Evolutionary conservation across 2,329 filamentous ascomycete species (phyloP), one percentile per base, ranked within the genome.

Genomic region (Cladosporium sp.): DNA sequence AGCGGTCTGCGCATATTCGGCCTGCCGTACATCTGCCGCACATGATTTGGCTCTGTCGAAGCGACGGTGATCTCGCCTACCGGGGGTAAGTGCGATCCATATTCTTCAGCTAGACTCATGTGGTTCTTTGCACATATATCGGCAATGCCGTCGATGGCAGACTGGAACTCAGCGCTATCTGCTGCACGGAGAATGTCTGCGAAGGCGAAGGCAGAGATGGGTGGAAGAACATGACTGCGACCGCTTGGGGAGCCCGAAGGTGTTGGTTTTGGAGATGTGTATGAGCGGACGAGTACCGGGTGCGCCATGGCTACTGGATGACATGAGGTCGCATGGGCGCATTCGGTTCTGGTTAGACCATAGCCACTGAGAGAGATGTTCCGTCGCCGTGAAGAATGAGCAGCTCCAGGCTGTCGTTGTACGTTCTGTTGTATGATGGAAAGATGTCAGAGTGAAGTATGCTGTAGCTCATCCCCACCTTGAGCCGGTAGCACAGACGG

Each of bases 41-140:
- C 20, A 17, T 36, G 17, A 6, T 49, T 49, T 7, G 39, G 36
- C 9, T 49, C 48, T 3, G 58, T 50, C 15, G 43, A 58, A 5
- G 65, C 47, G 57, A 54, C 58, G 7, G 65, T 64, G 55, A 83
- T 81, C 62, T 83, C 80, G 34, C 80, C 80, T 49, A 82, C 69
- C 0, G 81, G 81, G 18, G 81, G 80, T 30, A 83, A 73, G 63
- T 84, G 81, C 38, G 80, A 79, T 29, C 74, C 76, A 61, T 84
- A 82, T 61, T 84, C 80, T 59, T 84, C 80, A 8, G 81, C 80
- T 53, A 84, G 67, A 58, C 80, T 83, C 60, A 83, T 68, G 56
- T 76, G 76, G 64, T 79, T 84, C 53, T 79, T 73, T 3, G 81
- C 80, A 57, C 79, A 82, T 53, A 84, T 83, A 58, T 83, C 79